Conservation (phyloP, 805 yeast species). For the Lachancea thermotolerans region DNA sequence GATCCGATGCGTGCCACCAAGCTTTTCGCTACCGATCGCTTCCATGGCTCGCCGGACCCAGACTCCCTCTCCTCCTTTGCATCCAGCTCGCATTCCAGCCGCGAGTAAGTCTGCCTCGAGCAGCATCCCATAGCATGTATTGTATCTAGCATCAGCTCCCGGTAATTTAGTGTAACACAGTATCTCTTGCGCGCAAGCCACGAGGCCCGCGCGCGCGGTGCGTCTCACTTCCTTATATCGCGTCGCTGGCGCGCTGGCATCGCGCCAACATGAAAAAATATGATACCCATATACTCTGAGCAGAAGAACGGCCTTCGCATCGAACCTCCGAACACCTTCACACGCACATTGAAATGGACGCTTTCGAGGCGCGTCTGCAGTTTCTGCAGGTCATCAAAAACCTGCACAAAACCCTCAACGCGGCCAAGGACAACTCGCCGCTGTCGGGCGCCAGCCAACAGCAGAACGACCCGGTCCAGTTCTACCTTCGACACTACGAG, state of each 20-base stretch:
- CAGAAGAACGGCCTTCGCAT: background rate
- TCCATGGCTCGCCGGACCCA: slow-evolving; percentile 1
- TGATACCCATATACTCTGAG: background rate
- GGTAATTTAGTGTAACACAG: background rate
- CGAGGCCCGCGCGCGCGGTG: too few relatives aligned
- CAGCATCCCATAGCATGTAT: too few relatives aligned
- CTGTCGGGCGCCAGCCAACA: slow-evolving; percentile 34
- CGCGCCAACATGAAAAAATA: background rate
- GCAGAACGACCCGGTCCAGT: slow-evolving; percentile 23
- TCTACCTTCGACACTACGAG: slow-evolving; percentile 23
- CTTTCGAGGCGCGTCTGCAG: slow-evolving; percentile 78
- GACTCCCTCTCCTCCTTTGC: slow-evolving; percentile 6
- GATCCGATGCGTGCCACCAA: background rate
- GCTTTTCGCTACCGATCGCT: slow-evolving; percentile 1
- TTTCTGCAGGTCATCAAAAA: slow-evolving; percentile 59
- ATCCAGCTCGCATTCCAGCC: slow-evolving; percentile 2
- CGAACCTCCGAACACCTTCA: background rate
- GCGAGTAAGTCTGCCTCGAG: slow-evolving; percentile 1
- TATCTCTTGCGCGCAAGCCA: too few relatives aligned
- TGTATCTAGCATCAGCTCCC: background rate
- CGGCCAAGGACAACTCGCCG: slow-evolving; percentile 31
- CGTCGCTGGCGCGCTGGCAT: too few relatives aligned
- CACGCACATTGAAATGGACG: slow-evolving; percentile 52
- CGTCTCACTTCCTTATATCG: too few relatives aligned
- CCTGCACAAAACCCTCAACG: slow-evolving; percentile 47